Base-by-base conservation (phyloP, 495 filamentous ascomycete species). In the Penicillium parvum region DNA sequence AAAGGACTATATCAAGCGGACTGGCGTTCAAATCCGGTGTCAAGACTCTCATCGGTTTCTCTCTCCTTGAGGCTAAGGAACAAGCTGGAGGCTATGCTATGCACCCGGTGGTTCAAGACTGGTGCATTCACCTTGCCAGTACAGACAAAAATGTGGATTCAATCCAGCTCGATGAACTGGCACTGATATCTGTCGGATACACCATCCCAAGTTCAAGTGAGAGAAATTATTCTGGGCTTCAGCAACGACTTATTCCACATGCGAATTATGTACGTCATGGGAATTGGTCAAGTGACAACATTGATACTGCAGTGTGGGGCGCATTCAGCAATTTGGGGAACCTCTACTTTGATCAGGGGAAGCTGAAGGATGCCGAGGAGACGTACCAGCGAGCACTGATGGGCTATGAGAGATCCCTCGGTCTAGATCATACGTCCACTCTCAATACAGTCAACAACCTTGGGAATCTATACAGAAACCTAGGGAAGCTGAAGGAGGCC, bases 231-330 rank as follows among this genome's bases (percentile, higher is more conserved):
- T 58, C 57, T 45, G 27, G 52, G 7, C 34, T 58, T 20, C 51
- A 67, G 50, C 65, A 44, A 40, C 61, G 65, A 38, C 60, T 66
- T 45, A 49, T 69, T 42, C 53, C 55, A 43, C 67, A 71, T 48
- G 62, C 62, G 47, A 47, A 53, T 46, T 34, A 36, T 40, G 32
- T 60, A 6, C 16, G 33, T 46, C 15, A 22, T 44, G n/a, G 30
- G 12, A 9, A 43, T 22, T 36, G 23, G 4, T 44, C 17, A 17
- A 35, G 14, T 27, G 11, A 32, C 30, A 25, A 25, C 22, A 25
- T 25, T 25, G 29, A 49, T 42, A 21, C 34, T 39, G 25, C 16
- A 7, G 7, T 58, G 8, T 54, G 21, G 35, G 32, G 37, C 1
- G 53, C 33, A 20, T 45, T 53, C 10, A 7, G 42, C 46, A 8